Base-by-base conservation (phyloP, 352 stramenopile genomes). In the Globisporangium cederbergense region DNA sequence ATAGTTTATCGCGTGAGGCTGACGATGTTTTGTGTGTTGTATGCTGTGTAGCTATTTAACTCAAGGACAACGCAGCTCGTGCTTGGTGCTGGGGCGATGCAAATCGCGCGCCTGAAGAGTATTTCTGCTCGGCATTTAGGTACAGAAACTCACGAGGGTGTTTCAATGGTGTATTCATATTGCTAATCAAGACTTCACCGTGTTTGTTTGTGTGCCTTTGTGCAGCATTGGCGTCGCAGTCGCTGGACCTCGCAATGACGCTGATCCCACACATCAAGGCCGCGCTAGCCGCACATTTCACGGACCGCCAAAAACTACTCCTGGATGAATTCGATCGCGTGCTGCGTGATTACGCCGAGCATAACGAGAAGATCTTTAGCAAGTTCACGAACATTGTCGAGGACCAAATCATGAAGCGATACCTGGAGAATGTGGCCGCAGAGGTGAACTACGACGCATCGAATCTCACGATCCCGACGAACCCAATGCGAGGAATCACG, bases 331-430 rank as follows among this genome's bases (percentile, higher is more conserved):
- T 99, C 57, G 97, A 99, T 66, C 94, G 92, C 51, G 97, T 99
- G 11, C 75, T 97, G 67, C 86, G 91, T 56, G 96, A 98, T 72
- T 98, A 98, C 65, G 81, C 83, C 5, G 96, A 99, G 58, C 96
- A 99, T 76, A 97, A 96, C 66, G 92, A 98, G 72, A 98, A 98
- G 67, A 98, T 99, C 68, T 90, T 98, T 56, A 96, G 86, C 70
- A 99, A 99, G 69, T 98, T 99, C 75, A 97, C 98, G 0, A 97
- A 83, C 58, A 99, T 99, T 58, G 97, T 99, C 59, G 95, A 97
- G 68, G 95, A 98, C 60, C 86, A 95, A 65, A 98, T 98, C 70
- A 96, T 99, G 73, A 97, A 98, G 65, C 82, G 96, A 4, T 91
- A 89, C 57, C 54, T 96, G 50, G 85, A 94, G 58, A 91, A 91